These are phyloP conservation scores for Kitagawia praeruptora DNA, from an alignment of 129 eudicot species.

Conservation along the genomic window DNA sequence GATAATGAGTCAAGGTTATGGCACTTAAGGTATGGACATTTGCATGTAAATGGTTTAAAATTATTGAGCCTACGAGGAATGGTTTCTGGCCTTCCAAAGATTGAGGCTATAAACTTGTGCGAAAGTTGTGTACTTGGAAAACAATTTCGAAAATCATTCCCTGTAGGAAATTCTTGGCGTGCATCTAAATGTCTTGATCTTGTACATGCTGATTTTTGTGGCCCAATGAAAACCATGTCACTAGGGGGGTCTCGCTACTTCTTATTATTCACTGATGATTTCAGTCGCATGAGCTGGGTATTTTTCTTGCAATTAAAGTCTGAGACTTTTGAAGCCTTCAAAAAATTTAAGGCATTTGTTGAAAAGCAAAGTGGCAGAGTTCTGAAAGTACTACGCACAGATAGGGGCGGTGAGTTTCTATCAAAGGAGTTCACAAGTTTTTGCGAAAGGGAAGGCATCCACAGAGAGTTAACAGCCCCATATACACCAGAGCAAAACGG, in stretches of 20 bases:
- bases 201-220: not conserved
- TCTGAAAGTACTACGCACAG: not conserved
- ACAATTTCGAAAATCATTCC: not conserved
- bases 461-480: not conserved
- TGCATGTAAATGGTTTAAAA: too few species aligned
- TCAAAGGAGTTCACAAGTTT: not conserved
- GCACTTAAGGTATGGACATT: too few species aligned
- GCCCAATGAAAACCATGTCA: not conserved
- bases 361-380: not conserved
- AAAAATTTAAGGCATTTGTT: not conserved
- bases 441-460: not conserved
- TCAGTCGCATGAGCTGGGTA: not conserved
- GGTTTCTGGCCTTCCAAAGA: not conserved
- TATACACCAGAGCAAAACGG: not conserved
- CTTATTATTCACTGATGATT: slow-evolving; percentile 10
- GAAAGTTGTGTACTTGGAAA: not conserved
- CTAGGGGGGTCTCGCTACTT: not conserved
- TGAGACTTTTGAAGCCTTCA: not conserved
- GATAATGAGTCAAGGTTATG: too few species aligned
- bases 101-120: not conserved
- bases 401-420: too few species aligned
- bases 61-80: not conserved
- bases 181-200: slow-evolving; percentile 4
- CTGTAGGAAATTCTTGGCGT: not conserved
- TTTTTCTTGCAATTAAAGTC: not conserved